Conservation (phyloP, 257 asterid species). For the Solanum lignicaule region DNA sequence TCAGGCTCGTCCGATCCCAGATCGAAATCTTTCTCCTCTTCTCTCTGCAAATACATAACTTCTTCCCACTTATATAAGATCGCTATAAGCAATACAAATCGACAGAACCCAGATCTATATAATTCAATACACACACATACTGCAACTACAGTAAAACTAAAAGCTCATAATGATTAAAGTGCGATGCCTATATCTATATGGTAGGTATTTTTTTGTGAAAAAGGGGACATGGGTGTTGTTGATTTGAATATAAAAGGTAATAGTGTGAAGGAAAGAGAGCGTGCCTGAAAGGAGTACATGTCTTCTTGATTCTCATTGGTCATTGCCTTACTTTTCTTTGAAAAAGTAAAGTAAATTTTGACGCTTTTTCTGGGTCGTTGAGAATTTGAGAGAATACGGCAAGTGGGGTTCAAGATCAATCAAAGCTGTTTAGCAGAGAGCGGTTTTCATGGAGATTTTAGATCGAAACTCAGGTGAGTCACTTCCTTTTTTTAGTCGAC, state of each 20-base stretch:
- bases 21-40: slow-evolving; percentile 69
- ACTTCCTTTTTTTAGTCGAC: neutral
- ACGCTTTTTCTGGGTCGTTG: neutral
- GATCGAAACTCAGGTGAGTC: neutral
- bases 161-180: neutral
- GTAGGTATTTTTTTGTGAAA: neutral
- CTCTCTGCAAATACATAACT: slow-evolving; percentile 55
- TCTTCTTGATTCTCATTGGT: slow-evolving; percentile 25
- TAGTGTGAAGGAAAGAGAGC: slow-evolving; percentile 8
- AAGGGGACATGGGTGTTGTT: slow-evolving; percentile 2
- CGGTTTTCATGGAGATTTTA: neutral
- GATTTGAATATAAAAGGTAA: slow-evolving; percentile 10
- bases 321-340: slow-evolving; percentile 18
- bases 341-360: neutral
- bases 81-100: neutral
- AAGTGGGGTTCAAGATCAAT: neutral
- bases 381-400: neutral
- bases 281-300: slow-evolving; percentile 37
- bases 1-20: slow-evolving; percentile 63
- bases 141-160: neutral
- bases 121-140: neutral
- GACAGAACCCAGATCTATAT: slow-evolving; percentile 26
- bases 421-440: neutral
- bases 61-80: neutral
- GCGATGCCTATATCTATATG: neutral